Conservation (phyloP, 2,329 filamentous ascomycete species). For the Cyphellophora attinorum region DNA sequence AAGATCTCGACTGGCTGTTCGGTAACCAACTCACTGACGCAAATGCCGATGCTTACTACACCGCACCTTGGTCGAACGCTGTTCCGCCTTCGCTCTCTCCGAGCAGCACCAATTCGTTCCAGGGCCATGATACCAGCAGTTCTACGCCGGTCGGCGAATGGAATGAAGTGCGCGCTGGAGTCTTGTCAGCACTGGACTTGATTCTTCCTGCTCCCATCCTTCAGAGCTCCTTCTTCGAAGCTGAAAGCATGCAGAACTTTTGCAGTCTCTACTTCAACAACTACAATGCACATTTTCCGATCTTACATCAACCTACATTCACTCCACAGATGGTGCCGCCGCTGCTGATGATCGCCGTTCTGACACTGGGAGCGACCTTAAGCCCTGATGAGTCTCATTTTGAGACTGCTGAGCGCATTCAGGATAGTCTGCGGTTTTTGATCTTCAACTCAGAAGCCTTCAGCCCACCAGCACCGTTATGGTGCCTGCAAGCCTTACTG, state of each 20-base stretch:
- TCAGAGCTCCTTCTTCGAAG: constrained; percentile 18
- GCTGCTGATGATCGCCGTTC: constrained; percentile 19
- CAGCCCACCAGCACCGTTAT: constrained; percentile 20
- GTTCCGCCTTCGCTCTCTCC: constrained; percentile 12
- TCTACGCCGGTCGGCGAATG: constrained; percentile 7
- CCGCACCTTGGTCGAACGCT: constrained; percentile 6
- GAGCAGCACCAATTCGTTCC: constrained; percentile 8
- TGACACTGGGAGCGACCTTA: constrained; percentile 20
- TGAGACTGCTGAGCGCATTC: constrained; percentile 14
- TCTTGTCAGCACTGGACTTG: constrained; percentile 14
- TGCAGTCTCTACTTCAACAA: constrained; percentile 20
- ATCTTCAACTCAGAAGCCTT: constrained; percentile 19
- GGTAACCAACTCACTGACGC: constrained; percentile 12
- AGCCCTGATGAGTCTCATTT: constrained; percentile 17
- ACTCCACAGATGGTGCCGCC: constrained; percentile 13
- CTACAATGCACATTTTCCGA: constrained; percentile 22
- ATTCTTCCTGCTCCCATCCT: constrained; percentile 13
- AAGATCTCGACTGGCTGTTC: constrained; percentile 20
- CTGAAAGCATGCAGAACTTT: constrained; percentile 16
- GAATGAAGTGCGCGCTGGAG: constrained; percentile 11
- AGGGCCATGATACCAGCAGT: constrained; percentile 2
- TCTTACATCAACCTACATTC: constrained; percentile 19
- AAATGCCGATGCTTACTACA: constrained; percentile 9
- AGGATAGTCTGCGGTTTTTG: constrained; percentile 18
- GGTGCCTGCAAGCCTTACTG: constrained; percentile 21